A percentile compares a stretch with the other conserved stretches of the same genome.
Conservation (phyloP, 106 monocot genomes). For the Dendrobium officinale region DNA sequence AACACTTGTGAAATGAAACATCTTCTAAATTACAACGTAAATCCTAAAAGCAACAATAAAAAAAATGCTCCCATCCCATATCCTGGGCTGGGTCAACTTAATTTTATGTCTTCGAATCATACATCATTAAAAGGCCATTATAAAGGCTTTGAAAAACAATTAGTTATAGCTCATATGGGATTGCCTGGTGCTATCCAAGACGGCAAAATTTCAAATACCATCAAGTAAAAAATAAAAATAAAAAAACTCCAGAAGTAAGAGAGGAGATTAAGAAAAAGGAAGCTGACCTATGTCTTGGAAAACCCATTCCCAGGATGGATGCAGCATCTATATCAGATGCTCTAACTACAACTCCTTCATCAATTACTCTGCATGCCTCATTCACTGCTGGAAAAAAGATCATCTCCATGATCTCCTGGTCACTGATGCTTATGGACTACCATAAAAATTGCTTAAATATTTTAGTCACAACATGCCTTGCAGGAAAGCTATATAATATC, state of each 20-base stretch:
- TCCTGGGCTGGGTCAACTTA: no score
- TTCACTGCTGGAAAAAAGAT: conserved; percentile 6
- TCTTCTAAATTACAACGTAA: no score
- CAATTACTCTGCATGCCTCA: conserved; percentile 9
- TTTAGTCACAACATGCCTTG: neutral
- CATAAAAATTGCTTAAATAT: neutral
- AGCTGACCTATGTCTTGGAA: conserved; percentile 6
- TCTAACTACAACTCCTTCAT: conserved; percentile 9
- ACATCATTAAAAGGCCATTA: no score
- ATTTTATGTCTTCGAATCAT: no score
- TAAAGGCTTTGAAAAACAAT: no score
- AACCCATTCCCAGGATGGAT: conserved; percentile 5
- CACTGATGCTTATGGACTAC: neutral
- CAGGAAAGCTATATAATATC: neutral
- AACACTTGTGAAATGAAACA: no score
- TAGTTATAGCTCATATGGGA: no score
- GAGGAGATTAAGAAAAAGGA: neutral
- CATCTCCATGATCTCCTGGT: conserved; percentile 1
- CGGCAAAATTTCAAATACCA: neutral
- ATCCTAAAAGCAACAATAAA: no score
- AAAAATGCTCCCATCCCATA: no score
- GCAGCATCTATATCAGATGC: conserved; percentile 7
- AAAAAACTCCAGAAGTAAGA: neutral
- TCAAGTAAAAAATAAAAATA: neutral
- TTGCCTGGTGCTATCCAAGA: neutral